phyloP scores from a whole-genome alignment of 2,329 filamentous ascomycete species.

The Ceratocystis cacaofunesta region DNA sequence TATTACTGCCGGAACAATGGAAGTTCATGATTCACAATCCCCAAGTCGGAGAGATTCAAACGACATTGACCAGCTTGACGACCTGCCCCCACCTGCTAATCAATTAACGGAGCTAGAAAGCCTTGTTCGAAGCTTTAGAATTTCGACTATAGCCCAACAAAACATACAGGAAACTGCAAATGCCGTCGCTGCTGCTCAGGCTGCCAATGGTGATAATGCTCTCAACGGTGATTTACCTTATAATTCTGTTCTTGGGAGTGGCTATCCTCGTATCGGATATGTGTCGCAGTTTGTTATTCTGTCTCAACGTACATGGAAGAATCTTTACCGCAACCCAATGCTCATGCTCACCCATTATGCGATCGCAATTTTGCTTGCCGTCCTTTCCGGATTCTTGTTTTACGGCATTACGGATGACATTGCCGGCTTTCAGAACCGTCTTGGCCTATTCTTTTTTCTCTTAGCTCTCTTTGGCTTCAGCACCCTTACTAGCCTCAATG shows the following conservation, averaged over 20 bases:
- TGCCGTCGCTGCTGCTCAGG: conserved; percentile 47
- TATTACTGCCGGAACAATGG: conserved; percentile 40
- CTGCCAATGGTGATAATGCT: conserved; percentile 48
- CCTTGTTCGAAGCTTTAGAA: conserved; percentile 59
- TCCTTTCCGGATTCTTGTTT: conserved; percentile 89
- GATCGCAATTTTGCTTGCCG: conserved; percentile 84
- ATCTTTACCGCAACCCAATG: conserved; percentile 93
- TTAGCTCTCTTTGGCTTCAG: conserved; percentile 93
- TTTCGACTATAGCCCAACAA: conserved; percentile 59
- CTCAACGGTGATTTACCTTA: conserved; percentile 28
- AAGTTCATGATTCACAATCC: background rate
- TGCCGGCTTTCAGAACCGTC: conserved; percentile 89
- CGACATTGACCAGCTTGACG: conserved; percentile 48
- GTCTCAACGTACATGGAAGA: conserved; percentile 85
- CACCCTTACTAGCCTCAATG: conserved; percentile 81
- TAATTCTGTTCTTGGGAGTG: conserved; percentile 49
- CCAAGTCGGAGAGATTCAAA: background rate
- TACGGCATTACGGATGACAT: conserved; percentile 95
- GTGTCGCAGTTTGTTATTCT: conserved; percentile 75
- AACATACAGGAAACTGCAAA: conserved; percentile 66
- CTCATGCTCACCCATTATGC: conserved; percentile 98
- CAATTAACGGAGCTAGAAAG: conserved; percentile 66
- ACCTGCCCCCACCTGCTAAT: conserved; percentile 43
- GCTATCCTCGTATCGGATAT: conserved; percentile 70
- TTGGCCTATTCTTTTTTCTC: conserved; percentile 95